Evolutionary conservation across 345 rosid species (phyloP), one percentile per base, ranked within the genome.

Genomic region (Gossypium australe): DNA sequence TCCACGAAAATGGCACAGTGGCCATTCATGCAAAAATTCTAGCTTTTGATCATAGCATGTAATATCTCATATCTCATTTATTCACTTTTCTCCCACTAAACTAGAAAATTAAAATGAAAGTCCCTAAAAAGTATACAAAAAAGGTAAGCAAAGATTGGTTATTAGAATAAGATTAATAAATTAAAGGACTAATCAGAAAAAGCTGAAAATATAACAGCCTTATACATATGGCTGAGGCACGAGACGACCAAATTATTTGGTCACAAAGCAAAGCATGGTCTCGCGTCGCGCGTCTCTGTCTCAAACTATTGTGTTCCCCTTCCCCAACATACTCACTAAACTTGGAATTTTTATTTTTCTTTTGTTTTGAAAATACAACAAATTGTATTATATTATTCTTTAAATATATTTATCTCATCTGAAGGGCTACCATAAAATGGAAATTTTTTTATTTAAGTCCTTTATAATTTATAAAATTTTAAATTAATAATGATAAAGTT

Each of bases 251-350:
- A 13, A 10, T n/a, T 45, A 13, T 24, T 68, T 49, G 44, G 22
- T 22, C 22, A 11, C 70, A 18, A n/a, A 55, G 59, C 59, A 55
- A 75, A 80, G 80, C 79, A 81, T 77, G 86, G 66, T 75, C 78
- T 80, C 58, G 83, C 83, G 79, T 73, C 82, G 76, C 77, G 83
- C 72, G 38, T 29, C 7, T 34, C 41, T 5, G 41, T 34, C 41
- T 34, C 41, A 4, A 29, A 5, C 18, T 34, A 6, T 38, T 55
- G 61, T 52, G 17, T 7, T 56, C 57, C 57, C 71, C 71, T 41
- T n/a, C 1, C 70, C 53, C 41, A 10, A 41, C 2, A 24, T n/a
- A 47, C 8, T 3, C 8, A 1, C 13, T 9, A 3, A 47, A 47
- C 12, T 14, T 29, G 6, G 11, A 62, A 14, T 7, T 0, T 20